phyloP scores from a whole-genome alignment of 1,139 yeast genomes.

The Sugiyamaella novakii region DNA sequence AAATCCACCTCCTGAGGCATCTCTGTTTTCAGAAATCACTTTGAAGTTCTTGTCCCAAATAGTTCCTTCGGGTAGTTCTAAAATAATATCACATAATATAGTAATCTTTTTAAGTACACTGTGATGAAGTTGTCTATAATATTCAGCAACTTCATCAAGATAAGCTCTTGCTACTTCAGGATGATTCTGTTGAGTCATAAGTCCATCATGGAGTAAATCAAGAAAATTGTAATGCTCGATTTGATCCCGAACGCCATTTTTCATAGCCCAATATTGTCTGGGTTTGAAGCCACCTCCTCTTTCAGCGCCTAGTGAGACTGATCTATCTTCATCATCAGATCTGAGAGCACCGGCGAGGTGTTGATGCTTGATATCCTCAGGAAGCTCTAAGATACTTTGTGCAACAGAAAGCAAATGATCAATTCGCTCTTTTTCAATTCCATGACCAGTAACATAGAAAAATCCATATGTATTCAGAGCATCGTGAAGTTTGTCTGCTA shows the following conservation, averaged over 20 bases:
- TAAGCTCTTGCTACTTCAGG: constrained; percentile 47
- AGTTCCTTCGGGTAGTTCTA: constrained; percentile 50
- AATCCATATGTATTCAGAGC: constrained; percentile 51
- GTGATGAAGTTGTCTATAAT: constrained; percentile 45
- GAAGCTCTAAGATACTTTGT: constrained; percentile 47
- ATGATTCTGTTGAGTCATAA: constrained; percentile 37
- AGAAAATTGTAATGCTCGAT: constrained; percentile 76
- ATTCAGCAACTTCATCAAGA: constrained; percentile 45
- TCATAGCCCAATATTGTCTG: constrained; percentile 40
- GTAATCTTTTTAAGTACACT: constrained; percentile 44
- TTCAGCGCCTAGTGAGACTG: constrained; percentile 48
- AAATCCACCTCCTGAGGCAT: constrained; percentile 46
- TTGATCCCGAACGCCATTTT: constrained; percentile 48
- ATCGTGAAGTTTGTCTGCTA: constrained; percentile 45
- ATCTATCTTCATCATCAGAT: constrained; percentile 43
- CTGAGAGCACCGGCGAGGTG: constrained; percentile 47
- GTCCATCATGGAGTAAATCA: constrained; percentile 52
- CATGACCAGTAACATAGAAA: constrained; percentile 48
- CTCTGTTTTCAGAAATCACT: constrained; percentile 36
- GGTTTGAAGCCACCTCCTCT: constrained; percentile 54
- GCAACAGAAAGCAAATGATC: constrained; percentile 45
- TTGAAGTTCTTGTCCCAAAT: constrained; percentile 43
- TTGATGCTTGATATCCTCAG: constrained; percentile 47
- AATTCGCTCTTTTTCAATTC: constrained; percentile 40
- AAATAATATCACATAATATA: constrained; percentile 47